Conservation (phyloP, 345 rosid genomes). For the Acer campestre region DNA sequence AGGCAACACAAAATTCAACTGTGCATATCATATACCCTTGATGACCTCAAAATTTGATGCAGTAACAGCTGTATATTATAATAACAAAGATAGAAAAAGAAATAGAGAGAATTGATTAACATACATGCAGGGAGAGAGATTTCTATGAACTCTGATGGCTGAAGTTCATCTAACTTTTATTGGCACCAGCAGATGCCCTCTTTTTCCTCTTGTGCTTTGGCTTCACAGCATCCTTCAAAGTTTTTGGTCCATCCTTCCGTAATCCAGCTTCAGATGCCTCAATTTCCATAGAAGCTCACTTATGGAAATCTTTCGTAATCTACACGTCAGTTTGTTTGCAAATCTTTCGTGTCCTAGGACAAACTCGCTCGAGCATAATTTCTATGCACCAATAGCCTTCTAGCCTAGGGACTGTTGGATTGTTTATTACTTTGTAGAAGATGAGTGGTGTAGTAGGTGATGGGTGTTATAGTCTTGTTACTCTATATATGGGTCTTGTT, state of each 20-base stretch:
- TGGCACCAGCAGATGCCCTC: slow-evolving; percentile 36
- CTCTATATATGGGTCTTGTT: too few species aligned
- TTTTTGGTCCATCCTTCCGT: slow-evolving; percentile 44
- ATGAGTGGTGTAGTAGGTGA: too few species aligned
- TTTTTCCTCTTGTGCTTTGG: slow-evolving; percentile 73
- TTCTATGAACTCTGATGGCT: background rate
- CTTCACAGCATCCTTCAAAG: slow-evolving; percentile 83
- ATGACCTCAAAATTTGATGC: background rate
- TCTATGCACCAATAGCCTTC: background rate
- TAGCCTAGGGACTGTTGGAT: background rate
- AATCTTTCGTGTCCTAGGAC: background rate
- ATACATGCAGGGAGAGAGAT: background rate
- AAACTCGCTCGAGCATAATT: background rate
- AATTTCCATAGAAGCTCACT: slow-evolving; percentile 18
- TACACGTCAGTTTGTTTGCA: background rate
- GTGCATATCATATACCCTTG: background rate
- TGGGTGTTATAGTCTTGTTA: too few species aligned
- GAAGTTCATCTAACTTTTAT: slow-evolving; percentile 34
- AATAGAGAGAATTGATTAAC: background rate
- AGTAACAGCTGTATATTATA: background rate
- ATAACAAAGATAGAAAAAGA: background rate
- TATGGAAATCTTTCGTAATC: too few species aligned
- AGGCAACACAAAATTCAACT: background rate
- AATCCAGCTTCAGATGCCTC: slow-evolving; percentile 28
- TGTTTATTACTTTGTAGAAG: too few species aligned